Base-by-base conservation (phyloP, 495 filamentous ascomycete genomes). In the Hypoxylon intermedium region DNA sequence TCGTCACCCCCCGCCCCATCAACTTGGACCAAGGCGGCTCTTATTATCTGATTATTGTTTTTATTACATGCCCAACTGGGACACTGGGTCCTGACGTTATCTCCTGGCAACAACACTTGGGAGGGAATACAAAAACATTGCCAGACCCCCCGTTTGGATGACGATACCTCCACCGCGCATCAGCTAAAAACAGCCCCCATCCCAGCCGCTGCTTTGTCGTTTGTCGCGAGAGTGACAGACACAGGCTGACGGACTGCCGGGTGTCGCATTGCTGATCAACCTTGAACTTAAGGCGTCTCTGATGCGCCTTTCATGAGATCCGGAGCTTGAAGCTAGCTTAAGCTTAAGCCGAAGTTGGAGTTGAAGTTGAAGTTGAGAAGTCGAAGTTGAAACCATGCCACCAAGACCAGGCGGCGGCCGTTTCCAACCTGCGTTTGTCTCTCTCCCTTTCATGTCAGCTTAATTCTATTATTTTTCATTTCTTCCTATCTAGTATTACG, bases 341-440 rank as follows among this genome's bases (percentile, higher is more conserved):
- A 58, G 53, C 60, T 63, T 51, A 55, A 59, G 50, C 51, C 42
- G 50, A 50, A 54, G n/a, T n/a, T n/a, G n/a, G n/a, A n/a, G 42
- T 42, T 41, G 34, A 43, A 59, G 53, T 53, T 63, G 46, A 55
- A 59, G 50, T 45, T 47, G 50, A 50, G 50, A 55, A 59, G 50
- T 45, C 42, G 50, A 50, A 54, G 42, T 42, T 41, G 34, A 43
- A 59, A 64, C 47, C 63, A 74, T 72, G 67, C 56, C 67, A 34
- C 52, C 55, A 21, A 60, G 60, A 38, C 59, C 63, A 24, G 47
- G n/a, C n/a, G n/a, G n/a, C n/a, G n/a, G 45, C 38, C 64, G 63
- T 53, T 58, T 58, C 38, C 57, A 68, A 42, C 59, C 65, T 20
- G 58, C 62, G 69, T 67, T 62, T 26, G 65, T 68, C 48, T 58